phyloP scores from a whole-genome alignment of 768 basidiomycete genomes.

The Naganishia kalamii region DNA sequence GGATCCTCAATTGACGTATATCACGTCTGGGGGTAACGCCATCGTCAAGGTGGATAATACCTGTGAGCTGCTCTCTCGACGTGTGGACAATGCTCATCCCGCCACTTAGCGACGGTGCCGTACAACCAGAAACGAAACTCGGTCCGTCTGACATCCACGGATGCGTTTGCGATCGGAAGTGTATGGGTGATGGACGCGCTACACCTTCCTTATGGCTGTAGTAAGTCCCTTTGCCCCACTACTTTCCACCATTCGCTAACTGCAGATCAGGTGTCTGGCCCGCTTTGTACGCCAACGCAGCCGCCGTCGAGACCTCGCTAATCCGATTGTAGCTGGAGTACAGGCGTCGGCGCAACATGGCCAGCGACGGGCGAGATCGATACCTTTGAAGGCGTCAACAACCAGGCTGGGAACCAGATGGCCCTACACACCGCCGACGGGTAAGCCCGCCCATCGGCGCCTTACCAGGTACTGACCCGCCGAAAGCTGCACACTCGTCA shows the following conservation, averaged over 20 bases:
- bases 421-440: slow-evolving; percentile 45
- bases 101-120: slow-evolving; percentile 28
- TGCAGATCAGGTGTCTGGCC: slow-evolving; percentile 27
- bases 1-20: slow-evolving; percentile 55
- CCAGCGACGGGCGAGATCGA: slow-evolving; percentile 42
- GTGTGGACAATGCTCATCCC: background rate
- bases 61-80: slow-evolving; percentile 1
- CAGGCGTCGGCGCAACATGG: slow-evolving; percentile 21
- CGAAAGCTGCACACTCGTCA: slow-evolving; percentile 46
- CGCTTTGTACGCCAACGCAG: slow-evolving; percentile 31
- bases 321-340: slow-evolving; percentile 24
- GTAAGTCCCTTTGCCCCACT: slow-evolving; percentile 9
- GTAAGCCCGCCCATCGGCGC: background rate
- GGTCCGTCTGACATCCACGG: slow-evolving; percentile 59
- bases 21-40: slow-evolving; percentile 64
- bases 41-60: slow-evolving; percentile 73
- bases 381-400: slow-evolving; percentile 49
- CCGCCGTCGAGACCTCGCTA: slow-evolving; percentile 37
- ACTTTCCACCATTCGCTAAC: background rate
- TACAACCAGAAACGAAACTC: slow-evolving; percentile 60
- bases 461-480: background rate
- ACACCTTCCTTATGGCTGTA: slow-evolving; percentile 58
- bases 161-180: slow-evolving; percentile 57
- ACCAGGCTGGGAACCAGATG: slow-evolving; percentile 46
- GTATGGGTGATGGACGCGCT: slow-evolving; percentile 62